Base-by-base conservation (phyloP, 805 yeast species). In the Candida yuanshanica region DNA sequence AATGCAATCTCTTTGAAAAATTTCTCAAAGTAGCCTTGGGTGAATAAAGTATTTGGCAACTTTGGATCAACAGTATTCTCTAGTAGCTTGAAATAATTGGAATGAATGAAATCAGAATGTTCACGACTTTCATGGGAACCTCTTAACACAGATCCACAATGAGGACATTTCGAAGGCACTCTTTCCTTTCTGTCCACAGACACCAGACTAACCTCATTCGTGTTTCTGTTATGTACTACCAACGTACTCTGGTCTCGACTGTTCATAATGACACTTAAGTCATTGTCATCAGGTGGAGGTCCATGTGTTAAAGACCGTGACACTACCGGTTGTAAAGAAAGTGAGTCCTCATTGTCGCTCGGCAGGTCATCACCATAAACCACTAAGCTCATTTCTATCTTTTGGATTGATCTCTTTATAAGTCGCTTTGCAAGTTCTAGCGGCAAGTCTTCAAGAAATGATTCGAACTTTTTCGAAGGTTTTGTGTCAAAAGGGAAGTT, bases 11-110 rank as follows among this genome's bases (percentile, higher is more conserved):
- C 73, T 32, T 67, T 70, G 63, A 89, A 89, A 57, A 89, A 83
- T 42, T 79, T 77, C 17, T 72, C 67, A 51, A 82, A 89, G 57
- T 89, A 89, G 4, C 95, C 95, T 46, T 83, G 95, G 37, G 84
- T 81, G 54, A 87, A 85, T 4, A 89, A 68, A 7, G 72, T 70
- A 9, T 64, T 60, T 1, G 83, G 81, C 4, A 76, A 58, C n/a
- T 52, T 47, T 18, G 43, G 49, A 6, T 42, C 38, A 20, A 43
- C 38, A 18, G 44, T 42, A 33, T 53, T 37, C 20, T 47, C 57
- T 20, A 55, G 41, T 4, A 51, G 33, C 36, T 47, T 44, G 43
- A 54, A 55, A 33, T 54, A 53, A 39, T 45, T 47, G 4, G 27
- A 31, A 16, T 36, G 50, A 36, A 36, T 49, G 42, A 37, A 43